phyloP scores from a whole-genome alignment of 192 early-diverging fungal species.

The Kappamyces sp. region DNA sequence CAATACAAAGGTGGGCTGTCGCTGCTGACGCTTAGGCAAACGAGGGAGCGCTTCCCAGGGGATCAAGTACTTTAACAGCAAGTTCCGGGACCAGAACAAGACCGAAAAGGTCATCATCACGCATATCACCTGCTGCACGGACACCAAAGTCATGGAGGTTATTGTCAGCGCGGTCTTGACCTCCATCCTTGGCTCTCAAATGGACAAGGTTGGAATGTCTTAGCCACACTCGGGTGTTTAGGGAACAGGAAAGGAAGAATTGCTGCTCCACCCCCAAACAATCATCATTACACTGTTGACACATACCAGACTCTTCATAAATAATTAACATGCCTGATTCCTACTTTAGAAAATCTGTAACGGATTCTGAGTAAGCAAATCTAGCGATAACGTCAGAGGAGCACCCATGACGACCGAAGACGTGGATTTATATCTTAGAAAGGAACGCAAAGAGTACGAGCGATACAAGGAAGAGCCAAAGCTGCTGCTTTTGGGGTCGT shows the following conservation, averaged over 20 bases:
- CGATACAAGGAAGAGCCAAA: constrained; percentile 24
- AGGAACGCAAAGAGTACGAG: constrained; percentile 4
- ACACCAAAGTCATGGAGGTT: neutral
- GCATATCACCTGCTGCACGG: constrained; percentile 2
- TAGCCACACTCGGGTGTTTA: neutral
- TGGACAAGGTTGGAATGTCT: too few species aligned
- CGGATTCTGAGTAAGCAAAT: neutral
- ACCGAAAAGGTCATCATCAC: constrained; percentile 4
- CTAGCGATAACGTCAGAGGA: neutral
- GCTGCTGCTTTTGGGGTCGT: constrained; percentile 37
- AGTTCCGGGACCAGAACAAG: constrained; percentile 1
- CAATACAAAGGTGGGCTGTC: constrained; percentile 18
- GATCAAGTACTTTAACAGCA: neutral
- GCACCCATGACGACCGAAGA: neutral
- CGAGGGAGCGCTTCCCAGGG: neutral
- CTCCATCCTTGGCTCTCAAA: too few species aligned
- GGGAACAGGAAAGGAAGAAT: neutral
- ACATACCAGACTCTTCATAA: constrained; percentile 1
- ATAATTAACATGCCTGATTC: neutral
- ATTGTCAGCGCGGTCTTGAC: neutral
- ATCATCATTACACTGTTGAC: neutral
- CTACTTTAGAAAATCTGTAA: neutral
- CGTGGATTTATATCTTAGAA: constrained; percentile 4
- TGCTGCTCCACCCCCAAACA: neutral
- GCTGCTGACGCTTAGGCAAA: neutral